phyloP scores from a whole-genome alignment of 768 basidiomycete species.

The Suillus cothurnatus region DNA sequence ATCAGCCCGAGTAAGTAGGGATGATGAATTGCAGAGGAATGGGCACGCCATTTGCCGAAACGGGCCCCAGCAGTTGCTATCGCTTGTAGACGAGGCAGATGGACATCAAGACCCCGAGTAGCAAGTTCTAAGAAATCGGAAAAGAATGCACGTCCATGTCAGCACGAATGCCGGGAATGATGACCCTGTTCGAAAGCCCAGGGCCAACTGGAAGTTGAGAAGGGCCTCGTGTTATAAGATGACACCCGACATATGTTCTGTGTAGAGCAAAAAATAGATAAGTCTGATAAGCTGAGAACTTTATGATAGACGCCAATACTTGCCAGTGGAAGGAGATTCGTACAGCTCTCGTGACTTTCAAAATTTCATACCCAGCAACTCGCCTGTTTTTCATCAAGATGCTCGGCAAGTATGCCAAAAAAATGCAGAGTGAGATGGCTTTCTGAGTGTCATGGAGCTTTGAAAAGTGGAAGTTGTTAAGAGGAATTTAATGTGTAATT shows the following conservation, averaged over 20 bases:
- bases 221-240: constrained; percentile 53
- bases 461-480: background rate
- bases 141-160: constrained; percentile 51
- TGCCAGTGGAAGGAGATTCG: constrained; percentile 43
- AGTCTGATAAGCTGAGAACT: background rate
- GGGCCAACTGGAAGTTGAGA: constrained; percentile 49
- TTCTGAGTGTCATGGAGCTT: background rate
- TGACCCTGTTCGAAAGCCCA: constrained; percentile 44
- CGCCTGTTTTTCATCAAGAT: background rate
- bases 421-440: background rate
- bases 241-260: constrained; percentile 53
- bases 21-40: constrained; percentile 45
- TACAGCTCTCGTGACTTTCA: constrained; percentile 46
- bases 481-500: background rate
- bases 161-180: constrained; percentile 53
- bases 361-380: background rate
- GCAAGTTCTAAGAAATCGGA: constrained; percentile 48
- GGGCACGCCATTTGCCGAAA: constrained; percentile 55
- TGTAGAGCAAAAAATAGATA: constrained; percentile 3
- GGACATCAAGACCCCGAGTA: constrained; percentile 52
- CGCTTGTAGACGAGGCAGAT: constrained; percentile 43
- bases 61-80: constrained; percentile 47
- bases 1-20: constrained; percentile 42
- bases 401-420: background rate
- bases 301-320: constrained; percentile 10